Percentiles rank a stretch among this genome's conserved stretches.
phyloP scores from a whole-genome alignment of 768 basidiomycete species.

The Boletus vermiculosoides region DNA sequence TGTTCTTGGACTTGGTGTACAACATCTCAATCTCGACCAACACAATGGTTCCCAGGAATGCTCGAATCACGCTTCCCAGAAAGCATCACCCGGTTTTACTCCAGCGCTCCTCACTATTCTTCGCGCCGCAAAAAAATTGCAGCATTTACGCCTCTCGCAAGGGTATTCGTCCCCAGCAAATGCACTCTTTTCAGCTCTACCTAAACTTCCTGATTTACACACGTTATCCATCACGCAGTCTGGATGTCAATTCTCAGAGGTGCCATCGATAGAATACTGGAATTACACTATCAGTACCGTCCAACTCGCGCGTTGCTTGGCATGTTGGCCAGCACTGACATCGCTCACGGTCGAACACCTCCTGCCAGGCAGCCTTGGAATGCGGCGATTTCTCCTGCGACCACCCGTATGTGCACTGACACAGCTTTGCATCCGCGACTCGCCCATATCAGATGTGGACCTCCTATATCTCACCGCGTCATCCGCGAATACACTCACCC shows the following conservation, averaged over 20 bases:
- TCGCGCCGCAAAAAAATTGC: neutral
- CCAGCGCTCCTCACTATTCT: neutral
- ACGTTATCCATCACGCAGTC: neutral
- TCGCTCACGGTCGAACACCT: neutral
- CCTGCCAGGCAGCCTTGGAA: neutral
- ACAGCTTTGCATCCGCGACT: neutral
- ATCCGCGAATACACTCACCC: neutral
- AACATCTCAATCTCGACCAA: neutral
- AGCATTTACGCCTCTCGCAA: neutral
- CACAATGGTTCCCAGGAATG: neutral
- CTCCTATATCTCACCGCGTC: slow-evolving; percentile 1
- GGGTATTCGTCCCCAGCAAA: neutral
- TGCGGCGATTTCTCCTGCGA: slow-evolving; percentile 17
- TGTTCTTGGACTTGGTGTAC: neutral
- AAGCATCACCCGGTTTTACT: neutral
- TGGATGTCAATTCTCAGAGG: too few relatives aligned
- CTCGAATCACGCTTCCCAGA: neutral
- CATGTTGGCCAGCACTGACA: slow-evolving; percentile 14
- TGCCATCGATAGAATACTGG: too few relatives aligned
- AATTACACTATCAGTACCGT: too few relatives aligned
- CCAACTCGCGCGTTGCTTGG: slow-evolving; percentile 11
- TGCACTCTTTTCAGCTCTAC: neutral
- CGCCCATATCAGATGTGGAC: neutral
- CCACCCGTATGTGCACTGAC: slow-evolving; percentile 7
- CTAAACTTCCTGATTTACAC: neutral